Base-by-base conservation (phyloP, 108 stramenopile genomes). In the Pseudonitzschia multistriata region DNA sequence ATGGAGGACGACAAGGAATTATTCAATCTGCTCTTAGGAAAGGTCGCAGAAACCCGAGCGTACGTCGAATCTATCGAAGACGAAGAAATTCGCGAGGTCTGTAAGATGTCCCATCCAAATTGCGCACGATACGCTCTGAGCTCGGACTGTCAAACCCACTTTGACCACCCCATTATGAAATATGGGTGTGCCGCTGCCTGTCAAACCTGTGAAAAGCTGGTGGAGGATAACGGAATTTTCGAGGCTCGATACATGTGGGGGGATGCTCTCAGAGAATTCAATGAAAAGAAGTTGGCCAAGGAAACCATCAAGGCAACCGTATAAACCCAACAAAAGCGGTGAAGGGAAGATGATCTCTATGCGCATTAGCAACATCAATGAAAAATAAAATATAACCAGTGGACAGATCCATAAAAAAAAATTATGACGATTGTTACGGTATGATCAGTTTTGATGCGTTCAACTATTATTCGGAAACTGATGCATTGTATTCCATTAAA, bases 171-270 rank as follows among this genome's bases (percentile, higher is more conserved):
- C 0, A 35, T 74, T 0, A 63, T 67, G 40, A 74, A 74, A 56
- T 74, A 67, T 59, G 48, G 36, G 6, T 74, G 73, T 60, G 73
- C 73, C 25, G 65, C 73, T 10, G 66, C 73, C 19, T 74, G 73
- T 35, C 40, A 59, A 35, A 74, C 65, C 0, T 74, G 73, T 45
- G 73, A 74, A 27, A 15, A 64, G 11, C 28, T 64, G 8, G 62
- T 47, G 27, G 21, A 64, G 5, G 22, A 64, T 28, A 64, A 64
- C 15, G 62, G 62, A 25, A 64, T 64, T 24, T 7, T 47, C 10
- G 45, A 64, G 27, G 62, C 62, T 5, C 42, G 34, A 0, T 14
- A 42, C 10, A 47, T 64, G 21, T 64, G 62, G 62, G 45, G 37
- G 42, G n/a, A 39, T 17, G 62, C 62, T 21, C 3, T 25, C 8